These are phyloP conservation scores for Leccinum subrobustum DNA, from an alignment of 1,284 basidiomycete genomes.

Conservation along the genomic window DNA sequence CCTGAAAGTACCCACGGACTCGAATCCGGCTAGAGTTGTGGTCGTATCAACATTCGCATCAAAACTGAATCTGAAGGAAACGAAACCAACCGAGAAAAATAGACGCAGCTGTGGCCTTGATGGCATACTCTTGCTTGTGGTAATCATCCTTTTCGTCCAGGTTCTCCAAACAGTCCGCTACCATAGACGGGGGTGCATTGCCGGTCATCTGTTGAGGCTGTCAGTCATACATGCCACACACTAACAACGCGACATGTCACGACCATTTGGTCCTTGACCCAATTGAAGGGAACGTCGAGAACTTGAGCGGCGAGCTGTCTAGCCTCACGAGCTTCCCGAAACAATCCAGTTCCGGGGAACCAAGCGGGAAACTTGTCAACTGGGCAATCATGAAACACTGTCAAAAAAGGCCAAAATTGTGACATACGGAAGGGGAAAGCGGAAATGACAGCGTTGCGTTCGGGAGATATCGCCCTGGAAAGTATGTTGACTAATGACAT, in stretches of 20 bases:
- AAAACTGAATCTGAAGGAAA: not conserved
- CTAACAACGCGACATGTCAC: not conserved
- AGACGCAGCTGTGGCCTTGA: slow-evolving; percentile 25
- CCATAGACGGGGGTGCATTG: slow-evolving; percentile 22
- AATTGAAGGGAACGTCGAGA: slow-evolving; percentile 25
- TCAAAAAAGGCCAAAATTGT: too few species aligned
- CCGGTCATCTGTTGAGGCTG: slow-evolving; percentile 12
- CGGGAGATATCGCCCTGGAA: slow-evolving; percentile 20
- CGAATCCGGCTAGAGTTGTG: slow-evolving; percentile 24
- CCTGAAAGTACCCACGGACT: slow-evolving; percentile 20
- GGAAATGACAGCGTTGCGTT: slow-evolving; percentile 17
- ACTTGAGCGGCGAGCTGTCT: slow-evolving; percentile 16
- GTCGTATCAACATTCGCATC: not conserved
- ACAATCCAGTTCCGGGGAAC: slow-evolving; percentile 42
- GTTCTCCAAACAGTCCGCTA: slow-evolving; percentile 23
- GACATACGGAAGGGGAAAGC: slow-evolving; percentile 28
- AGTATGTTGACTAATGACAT: slow-evolving; percentile 21
- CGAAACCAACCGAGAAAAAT: slow-evolving; percentile 22
- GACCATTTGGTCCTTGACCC: slow-evolving; percentile 23
- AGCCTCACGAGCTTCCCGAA: slow-evolving; percentile 27
- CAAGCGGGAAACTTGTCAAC: slow-evolving; percentile 42
- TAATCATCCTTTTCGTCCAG: slow-evolving; percentile 17
- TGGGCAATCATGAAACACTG: slow-evolving; percentile 14
- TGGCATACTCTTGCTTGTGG: slow-evolving; percentile 20
- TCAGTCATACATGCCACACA: not conserved